Conservation (phyloP, 257 asterid species). For the Fraxinus cuspidata region DNA sequence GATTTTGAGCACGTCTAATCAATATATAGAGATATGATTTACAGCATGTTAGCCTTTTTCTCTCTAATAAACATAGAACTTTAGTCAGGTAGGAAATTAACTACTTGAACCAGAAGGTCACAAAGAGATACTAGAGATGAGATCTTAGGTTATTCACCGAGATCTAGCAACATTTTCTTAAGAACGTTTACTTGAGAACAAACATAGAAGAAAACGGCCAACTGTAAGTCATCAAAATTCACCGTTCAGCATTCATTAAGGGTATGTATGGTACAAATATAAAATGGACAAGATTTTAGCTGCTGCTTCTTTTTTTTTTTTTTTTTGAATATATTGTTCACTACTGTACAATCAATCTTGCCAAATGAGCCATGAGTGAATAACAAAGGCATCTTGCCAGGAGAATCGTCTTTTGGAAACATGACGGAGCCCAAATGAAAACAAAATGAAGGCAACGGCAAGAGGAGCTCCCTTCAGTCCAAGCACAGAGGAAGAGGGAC, state of each 20-base stretch:
- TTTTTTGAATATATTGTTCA: background rate
- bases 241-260: background rate
- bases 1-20: background rate
- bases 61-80: background rate
- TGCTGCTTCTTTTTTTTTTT: too few relatives aligned
- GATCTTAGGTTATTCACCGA: background rate
- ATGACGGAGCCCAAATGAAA: background rate
- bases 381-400: background rate
- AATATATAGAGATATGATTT: background rate
- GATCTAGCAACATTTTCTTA: background rate
- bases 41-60: background rate
- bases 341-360: background rate
- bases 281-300: background rate
- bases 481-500: slow-evolving; percentile 74
- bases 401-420: background rate
- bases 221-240: background rate
- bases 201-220: background rate
- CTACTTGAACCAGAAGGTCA: background rate
- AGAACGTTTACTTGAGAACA: background rate
- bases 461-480: slow-evolving; percentile 99
- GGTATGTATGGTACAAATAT: background rate
- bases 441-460: slow-evolving; percentile 36
- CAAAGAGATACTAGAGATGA: background rate
- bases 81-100: background rate
- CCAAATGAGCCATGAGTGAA: background rate